These are phyloP conservation scores for Sugiyamaella pinicola DNA, from an alignment of 1,139 yeast genomes.

Conservation along the genomic window DNA sequence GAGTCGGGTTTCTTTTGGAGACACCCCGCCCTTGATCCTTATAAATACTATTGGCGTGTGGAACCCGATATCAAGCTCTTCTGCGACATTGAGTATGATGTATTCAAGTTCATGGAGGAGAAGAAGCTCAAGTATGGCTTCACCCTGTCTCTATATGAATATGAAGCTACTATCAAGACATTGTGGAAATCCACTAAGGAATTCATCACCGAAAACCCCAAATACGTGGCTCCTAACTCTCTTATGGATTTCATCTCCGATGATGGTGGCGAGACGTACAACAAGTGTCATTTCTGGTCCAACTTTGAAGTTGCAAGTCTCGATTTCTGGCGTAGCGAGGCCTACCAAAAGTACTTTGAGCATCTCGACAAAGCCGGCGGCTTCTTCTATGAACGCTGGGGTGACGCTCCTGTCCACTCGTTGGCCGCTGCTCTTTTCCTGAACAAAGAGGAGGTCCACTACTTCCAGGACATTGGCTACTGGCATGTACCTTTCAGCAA, in stretches of 20 bases:
- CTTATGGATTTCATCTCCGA: slow-evolving; percentile 69
- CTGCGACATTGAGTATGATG: slow-evolving; percentile 83
- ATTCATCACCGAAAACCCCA: slow-evolving; percentile 65
- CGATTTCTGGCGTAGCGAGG: slow-evolving; percentile 71
- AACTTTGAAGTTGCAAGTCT: slow-evolving; percentile 84
- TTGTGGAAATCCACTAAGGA: slow-evolving; percentile 77
- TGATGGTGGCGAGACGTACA: slow-evolving; percentile 68
- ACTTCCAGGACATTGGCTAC: slow-evolving; percentile 81
- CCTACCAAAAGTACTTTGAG: slow-evolving; percentile 69
- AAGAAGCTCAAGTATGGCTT: slow-evolving; percentile 76
- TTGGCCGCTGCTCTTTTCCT: slow-evolving; percentile 73
- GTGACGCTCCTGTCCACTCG: slow-evolving; percentile 92
- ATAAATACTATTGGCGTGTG: slow-evolving; percentile 94
- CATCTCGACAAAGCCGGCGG: slow-evolving; percentile 77
- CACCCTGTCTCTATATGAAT: slow-evolving; percentile 84
- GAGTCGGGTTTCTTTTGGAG: slow-evolving; percentile 92
- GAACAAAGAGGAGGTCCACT: slow-evolving; percentile 67
- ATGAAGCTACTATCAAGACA: slow-evolving; percentile 74
- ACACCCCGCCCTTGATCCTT: slow-evolving; percentile 69
- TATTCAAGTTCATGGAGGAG: slow-evolving; percentile 81
- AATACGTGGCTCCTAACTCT: slow-evolving; percentile 57
- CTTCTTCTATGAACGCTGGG: slow-evolving; percentile 94
- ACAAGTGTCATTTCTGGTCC: slow-evolving; percentile 90
- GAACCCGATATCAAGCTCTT: slow-evolving; percentile 84
- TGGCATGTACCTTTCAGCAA: slow-evolving; percentile 78